A percentile compares a stretch with the other conserved stretches of the same genome.
Conservation (phyloP, 2,329 filamentous ascomycete species). For the Aaosphaeria pasadenensis region DNA sequence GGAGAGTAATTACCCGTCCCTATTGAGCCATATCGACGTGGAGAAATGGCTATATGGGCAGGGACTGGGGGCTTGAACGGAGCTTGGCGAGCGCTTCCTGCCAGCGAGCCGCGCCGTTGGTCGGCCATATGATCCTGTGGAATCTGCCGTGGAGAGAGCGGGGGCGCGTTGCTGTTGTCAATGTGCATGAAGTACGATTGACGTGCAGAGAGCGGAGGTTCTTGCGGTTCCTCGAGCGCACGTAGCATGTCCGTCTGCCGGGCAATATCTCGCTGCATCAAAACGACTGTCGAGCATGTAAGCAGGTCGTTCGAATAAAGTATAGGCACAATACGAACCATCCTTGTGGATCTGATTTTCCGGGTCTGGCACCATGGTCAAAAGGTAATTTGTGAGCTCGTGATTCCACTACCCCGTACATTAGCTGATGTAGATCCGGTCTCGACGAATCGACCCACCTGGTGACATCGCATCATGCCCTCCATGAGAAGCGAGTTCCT, state of each 20-base stretch:
- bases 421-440: conserved; percentile 21
- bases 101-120: conserved; percentile 67
- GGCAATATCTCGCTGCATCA: conserved; percentile 62
- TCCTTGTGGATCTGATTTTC: conserved; percentile 80
- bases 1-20: conserved; percentile 66
- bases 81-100: conserved; percentile 56
- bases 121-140: conserved; percentile 68
- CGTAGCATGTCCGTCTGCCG: conserved; percentile 60
- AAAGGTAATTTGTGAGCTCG: conserved; percentile 73
- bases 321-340: conserved; percentile 55
- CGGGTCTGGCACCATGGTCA: conserved; percentile 69
- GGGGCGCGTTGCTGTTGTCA: conserved; percentile 54
- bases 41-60: conserved; percentile 74
- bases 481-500: conserved; percentile 83
- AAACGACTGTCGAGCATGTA: conserved; percentile 32
- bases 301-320: conserved; percentile 21
- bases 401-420: conserved; percentile 66
- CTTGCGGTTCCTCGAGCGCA: conserved; percentile 59
- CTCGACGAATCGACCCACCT: conserved; percentile 45
- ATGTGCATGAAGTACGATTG: conserved; percentile 43
- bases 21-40: conserved; percentile 85
- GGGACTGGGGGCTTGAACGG: conserved; percentile 76
- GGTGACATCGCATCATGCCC: conserved; percentile 69
- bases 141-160: conserved; percentile 83
- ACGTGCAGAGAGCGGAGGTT: conserved; percentile 57